Conservation (phyloP, 306 rosid genomes). For the Dicorynia guianensis region DNA sequence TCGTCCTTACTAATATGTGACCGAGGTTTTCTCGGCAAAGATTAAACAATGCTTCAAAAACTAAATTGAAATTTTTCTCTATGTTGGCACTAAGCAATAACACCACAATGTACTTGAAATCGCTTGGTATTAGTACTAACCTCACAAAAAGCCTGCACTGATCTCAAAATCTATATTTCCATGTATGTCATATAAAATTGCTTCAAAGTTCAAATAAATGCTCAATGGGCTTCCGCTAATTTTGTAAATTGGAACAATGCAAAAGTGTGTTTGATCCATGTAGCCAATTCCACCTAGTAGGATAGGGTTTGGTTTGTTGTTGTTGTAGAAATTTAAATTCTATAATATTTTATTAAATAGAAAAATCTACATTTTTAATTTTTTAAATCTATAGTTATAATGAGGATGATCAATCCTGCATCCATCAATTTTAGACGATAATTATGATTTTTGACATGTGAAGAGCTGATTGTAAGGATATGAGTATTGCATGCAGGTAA, state of each 20-base stretch:
- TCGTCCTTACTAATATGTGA: neutral
- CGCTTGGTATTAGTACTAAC: neutral
- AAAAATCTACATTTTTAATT: neutral
- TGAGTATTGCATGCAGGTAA: constrained; percentile 40
- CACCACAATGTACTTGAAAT: neutral
- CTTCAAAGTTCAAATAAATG: neutral
- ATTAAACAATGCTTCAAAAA: neutral
- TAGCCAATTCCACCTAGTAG: no score
- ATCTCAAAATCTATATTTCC: neutral
- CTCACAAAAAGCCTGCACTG: neutral
- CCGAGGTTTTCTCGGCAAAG: neutral
- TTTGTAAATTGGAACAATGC: neutral
- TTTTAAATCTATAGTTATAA: neutral
- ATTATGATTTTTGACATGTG: constrained; percentile 14
- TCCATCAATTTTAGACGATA: constrained; percentile 31
- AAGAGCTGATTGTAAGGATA: constrained; percentile 17
- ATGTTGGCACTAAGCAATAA: no score
- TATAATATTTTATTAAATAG: constrained; percentile 4
- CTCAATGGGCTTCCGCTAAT: neutral
- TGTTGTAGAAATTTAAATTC: neutral
- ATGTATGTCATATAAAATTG: neutral
- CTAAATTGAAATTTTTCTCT: no score
- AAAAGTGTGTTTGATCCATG: no score
- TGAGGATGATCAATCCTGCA: constrained; percentile 6
- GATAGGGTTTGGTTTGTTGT: no score